Conservation (phyloP, 805 yeast genomes). For the Starmerella sirachaensis region DNA sequence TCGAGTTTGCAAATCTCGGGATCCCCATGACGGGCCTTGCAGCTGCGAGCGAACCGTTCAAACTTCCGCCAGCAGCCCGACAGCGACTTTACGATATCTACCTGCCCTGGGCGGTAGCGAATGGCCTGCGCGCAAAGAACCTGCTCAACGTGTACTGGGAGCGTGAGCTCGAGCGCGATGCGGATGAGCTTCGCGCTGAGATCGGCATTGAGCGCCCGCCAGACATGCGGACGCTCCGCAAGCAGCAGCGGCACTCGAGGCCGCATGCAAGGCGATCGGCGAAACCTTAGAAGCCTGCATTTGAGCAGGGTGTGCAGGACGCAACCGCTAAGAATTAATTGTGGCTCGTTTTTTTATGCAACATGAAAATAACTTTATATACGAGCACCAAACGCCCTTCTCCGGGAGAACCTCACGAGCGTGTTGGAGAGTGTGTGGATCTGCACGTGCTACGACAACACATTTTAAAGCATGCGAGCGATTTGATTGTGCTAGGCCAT, state of each 20-base stretch:
- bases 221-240: constrained; percentile 50
- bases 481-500: too few species aligned
- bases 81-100: constrained; percentile 51
- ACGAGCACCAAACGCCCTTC: too few species aligned
- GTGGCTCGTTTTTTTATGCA: too few species aligned
- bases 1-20: constrained; percentile 84
- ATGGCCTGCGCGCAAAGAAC: constrained; percentile 62
- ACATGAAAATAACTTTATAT: too few species aligned
- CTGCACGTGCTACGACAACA: too few species aligned
- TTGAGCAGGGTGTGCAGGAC: too few species aligned
- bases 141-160: constrained; percentile 92
- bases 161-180: constrained; percentile 56
- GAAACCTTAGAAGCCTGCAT: too few species aligned
- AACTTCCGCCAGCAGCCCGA: constrained; percentile 53
- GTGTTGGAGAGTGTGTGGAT: too few species aligned
- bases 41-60: constrained; percentile 75
- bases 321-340: too few species aligned
- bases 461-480: too few species aligned
- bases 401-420: too few species aligned
- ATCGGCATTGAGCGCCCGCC: constrained; percentile 70
- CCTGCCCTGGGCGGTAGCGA: constrained; percentile 75
- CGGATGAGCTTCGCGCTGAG: constrained; percentile 56
- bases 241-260: not conserved
- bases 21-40: constrained; percentile 94
- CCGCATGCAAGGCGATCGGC: too few species aligned